phyloP scores from a whole-genome alignment of 257 asterid genomes.

The Solanum peruvianum region DNA sequence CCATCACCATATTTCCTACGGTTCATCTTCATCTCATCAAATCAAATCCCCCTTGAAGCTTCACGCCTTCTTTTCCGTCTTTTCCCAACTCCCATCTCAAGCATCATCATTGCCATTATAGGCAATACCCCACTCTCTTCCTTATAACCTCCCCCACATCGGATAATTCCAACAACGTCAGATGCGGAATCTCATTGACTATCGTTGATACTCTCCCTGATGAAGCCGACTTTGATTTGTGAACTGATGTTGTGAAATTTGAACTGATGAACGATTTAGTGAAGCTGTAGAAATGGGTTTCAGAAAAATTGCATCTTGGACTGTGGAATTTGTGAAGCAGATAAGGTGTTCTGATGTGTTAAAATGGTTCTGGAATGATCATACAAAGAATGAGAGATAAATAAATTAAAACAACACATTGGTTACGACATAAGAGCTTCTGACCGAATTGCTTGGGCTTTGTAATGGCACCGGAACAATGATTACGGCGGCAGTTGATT shows the following conservation, averaged over 20 bases:
- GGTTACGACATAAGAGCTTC: neutral
- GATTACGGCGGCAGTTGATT: neutral
- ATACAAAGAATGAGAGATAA: neutral
- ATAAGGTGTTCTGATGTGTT: neutral
- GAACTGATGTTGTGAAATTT: constrained; percentile 28
- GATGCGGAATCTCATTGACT: constrained; percentile 45
- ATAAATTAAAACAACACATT: neutral
- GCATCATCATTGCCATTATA: constrained; percentile 71
- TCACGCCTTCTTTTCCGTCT: neutral
- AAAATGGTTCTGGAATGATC: constrained; percentile 10
- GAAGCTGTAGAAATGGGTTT: constrained; percentile 3
- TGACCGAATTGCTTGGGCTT: neutral
- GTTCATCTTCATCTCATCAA: no score
- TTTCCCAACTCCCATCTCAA: constrained; percentile 49
- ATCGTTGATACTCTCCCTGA: constrained; percentile 35
- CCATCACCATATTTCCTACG: no score
- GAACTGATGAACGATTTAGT: neutral
- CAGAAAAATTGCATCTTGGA: neutral
- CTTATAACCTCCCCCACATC: constrained; percentile 1
- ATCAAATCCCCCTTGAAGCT: no score
- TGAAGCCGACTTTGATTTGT: constrained; percentile 23
- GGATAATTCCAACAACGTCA: constrained; percentile 61
- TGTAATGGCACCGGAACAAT: neutral
- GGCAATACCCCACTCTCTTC: constrained; percentile 59
- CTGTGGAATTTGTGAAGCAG: neutral